Base-by-base conservation (phyloP, 2,329 filamentous ascomycete species). In the Didymella exigua region DNA sequence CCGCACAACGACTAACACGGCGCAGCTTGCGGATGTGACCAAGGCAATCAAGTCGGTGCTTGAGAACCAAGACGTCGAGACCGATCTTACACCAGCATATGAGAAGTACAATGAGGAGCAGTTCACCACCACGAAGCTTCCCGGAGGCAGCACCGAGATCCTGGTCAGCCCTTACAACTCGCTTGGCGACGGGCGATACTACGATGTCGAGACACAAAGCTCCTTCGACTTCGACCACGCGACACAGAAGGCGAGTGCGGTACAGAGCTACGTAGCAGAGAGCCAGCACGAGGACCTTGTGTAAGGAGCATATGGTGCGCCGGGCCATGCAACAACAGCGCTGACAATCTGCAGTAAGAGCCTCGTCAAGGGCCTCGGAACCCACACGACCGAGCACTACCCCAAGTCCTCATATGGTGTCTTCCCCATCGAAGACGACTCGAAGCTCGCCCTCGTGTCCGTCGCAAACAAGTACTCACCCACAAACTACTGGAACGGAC, bases 401-500 rank as follows among this genome's bases (percentile, higher is more conserved):
- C 87, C 91, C 9, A 89, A 86, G 67, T 89, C 88, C 48, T 86
- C 89, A 11, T 89, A 89, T 65, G 91, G 93, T 63, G 90, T 91
- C 43, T 97, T 90, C 75, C 91, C 93, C 10, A 87, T 86, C 64
- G 85, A 91, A 66, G 82, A 88, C 61, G 90, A 93, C 74, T 84
- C 85, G 24, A 86, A 87, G 66, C 77, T 98, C 56, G 91, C 92
- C 42, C 82, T 97, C 61, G 77, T 96, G 49, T 86, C 96, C 45
- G 93, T 96, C 43, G 90, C 93, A 52, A 97, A 95, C 81, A 97
- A 97, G 77, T 98, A 98, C 81, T 96, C 90, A 69, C 95, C 96
- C 7, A 91, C 93, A 75, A 99, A 99, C 82, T 99, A 92, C 83
- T 98, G 95, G 91, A 98, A 97, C 78, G 95, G 95, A 59, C 91